These are phyloP conservation scores for Acacia confusa DNA, from an alignment of 306 rosid genomes.

Conservation along the genomic window DNA sequence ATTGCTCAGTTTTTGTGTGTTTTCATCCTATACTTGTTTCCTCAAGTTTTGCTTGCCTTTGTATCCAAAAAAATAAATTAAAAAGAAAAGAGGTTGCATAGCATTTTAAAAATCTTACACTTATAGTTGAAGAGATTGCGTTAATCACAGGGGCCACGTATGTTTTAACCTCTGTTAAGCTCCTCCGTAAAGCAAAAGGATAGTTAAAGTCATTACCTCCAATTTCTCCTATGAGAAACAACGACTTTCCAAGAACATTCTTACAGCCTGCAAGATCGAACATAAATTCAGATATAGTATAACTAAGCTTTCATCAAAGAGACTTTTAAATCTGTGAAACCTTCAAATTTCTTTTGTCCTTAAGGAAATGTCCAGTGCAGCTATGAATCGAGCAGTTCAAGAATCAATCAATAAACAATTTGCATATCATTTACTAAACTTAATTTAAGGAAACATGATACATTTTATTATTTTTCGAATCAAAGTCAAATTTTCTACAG, in stretches of 20 bases:
- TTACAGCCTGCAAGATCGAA: conserved; percentile 43
- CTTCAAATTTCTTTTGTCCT: neutral
- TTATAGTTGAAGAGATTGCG: conserved; percentile 37
- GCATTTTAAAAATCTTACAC: conserved; percentile 30
- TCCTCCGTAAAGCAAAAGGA: neutral
- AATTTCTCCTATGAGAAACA: conserved; percentile 59
- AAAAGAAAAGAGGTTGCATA: neutral
- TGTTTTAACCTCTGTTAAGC: conserved; percentile 32
- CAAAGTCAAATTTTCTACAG: neutral
- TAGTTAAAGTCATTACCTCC: conserved; percentile 64
- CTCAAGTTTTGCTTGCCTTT: too few relatives aligned
- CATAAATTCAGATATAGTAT: neutral
- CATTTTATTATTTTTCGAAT: neutral
- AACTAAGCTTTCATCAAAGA: neutral
- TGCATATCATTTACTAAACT: neutral
- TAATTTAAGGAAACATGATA: neutral
- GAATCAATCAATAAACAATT: neutral
- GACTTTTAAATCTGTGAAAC: neutral
- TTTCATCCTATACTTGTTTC: too few relatives aligned
- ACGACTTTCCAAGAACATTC: conserved; percentile 36
- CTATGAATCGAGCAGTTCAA: neutral
- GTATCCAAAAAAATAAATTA: too few relatives aligned
- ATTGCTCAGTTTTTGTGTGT: too few relatives aligned
- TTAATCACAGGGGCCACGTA: conserved; percentile 42
- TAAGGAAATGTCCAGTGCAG: neutral